Conservation (phyloP, 495 filamentous ascomycete genomes). For the Astrothelium subdiscretum region DNA sequence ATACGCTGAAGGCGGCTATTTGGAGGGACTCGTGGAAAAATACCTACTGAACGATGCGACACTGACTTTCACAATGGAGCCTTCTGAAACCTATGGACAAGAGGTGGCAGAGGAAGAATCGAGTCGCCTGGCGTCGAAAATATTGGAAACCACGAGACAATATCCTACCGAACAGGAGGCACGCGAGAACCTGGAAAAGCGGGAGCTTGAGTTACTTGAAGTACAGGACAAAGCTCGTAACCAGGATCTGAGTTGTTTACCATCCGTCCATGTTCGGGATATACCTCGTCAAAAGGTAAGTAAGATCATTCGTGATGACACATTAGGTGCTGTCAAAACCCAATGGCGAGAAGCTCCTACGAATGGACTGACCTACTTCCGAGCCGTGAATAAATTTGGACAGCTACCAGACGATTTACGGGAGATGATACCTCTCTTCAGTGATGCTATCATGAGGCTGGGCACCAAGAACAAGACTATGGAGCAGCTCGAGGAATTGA, state of each 20-base stretch:
- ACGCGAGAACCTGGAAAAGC: conserved; percentile 51
- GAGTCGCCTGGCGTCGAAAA: conserved; percentile 54
- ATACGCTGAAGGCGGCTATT: conserved; percentile 59
- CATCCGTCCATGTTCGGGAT: conserved; percentile 75
- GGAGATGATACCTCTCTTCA: conserved; percentile 78
- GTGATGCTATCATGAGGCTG: conserved; percentile 81
- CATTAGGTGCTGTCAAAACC: conserved; percentile 54
- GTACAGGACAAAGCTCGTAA: conserved; percentile 73
- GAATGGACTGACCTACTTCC: conserved; percentile 93
- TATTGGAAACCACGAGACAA: conserved; percentile 52
- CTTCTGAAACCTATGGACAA: conserved; percentile 57
- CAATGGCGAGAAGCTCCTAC: conserved; percentile 89
- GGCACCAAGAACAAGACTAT: conserved; percentile 79
- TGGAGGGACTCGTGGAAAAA: conserved; percentile 77
- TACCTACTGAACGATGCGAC: conserved; percentile 80
- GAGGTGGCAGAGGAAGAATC: conserved; percentile 71
- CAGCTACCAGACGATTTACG: conserved; percentile 78
- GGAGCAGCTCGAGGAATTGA: conserved; percentile 89
- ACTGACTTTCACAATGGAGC: conserved; percentile 90
- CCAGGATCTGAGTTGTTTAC: conserved; percentile 76
- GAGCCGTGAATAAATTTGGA: conserved; percentile 68
- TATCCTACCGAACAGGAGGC: conserved; percentile 63
- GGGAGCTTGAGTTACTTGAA: conserved; percentile 67
- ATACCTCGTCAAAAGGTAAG: conserved; percentile 69
- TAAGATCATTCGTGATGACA: conserved; percentile 55